Percentiles rank a stretch among this genome's conserved stretches.
Evolutionary conservation across 768 basidiomycete species (phyloP).

Genomic region (Kwoniella shandongensis): DNA sequence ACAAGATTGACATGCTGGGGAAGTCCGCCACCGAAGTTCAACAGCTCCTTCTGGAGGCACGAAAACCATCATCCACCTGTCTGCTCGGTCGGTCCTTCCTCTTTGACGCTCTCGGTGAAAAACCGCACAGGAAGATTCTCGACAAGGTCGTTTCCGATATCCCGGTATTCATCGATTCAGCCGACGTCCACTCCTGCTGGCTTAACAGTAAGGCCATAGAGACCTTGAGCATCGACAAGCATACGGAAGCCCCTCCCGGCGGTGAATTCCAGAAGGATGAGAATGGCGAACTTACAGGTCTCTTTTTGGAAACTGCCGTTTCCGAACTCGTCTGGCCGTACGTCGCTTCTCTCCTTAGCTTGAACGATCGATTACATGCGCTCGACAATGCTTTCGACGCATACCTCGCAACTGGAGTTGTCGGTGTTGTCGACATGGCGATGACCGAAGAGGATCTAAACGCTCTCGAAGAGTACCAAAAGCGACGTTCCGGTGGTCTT

Average conservation of each 20-base stretch:
- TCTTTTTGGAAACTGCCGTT: constrained; percentile 26
- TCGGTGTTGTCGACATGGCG: constrained; percentile 31
- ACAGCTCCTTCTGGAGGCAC: not conserved
- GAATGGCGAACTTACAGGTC: constrained; percentile 27
- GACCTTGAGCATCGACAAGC: constrained; percentile 19
- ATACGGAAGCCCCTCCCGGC: constrained; percentile 22
- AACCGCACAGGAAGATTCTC: constrained; percentile 15
- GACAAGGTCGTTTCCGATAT: constrained; percentile 26
- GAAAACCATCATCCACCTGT: constrained; percentile 1
- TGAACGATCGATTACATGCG: constrained; percentile 10
- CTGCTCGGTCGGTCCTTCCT: constrained; percentile 21
- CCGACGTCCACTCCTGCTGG: constrained; percentile 31
- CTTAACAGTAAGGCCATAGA: constrained; percentile 25
- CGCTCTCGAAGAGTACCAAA: constrained; percentile 23
- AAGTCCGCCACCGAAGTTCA: constrained; percentile 15
- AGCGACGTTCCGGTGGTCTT: constrained; percentile 7
- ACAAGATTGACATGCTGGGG: constrained; percentile 4
- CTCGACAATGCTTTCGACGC: constrained; percentile 15
- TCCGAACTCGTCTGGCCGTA: constrained; percentile 34
- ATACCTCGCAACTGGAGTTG: constrained; percentile 24
- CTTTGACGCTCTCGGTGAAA: constrained; percentile 13
- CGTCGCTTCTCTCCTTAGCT: constrained; percentile 8
- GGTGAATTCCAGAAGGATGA: constrained; percentile 25
- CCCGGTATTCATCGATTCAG: constrained; percentile 30
- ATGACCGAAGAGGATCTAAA: constrained; percentile 13